Base-by-base conservation (phyloP, 2,329 filamentous ascomycete genomes). In the Pleoardoris graminearum region DNA sequence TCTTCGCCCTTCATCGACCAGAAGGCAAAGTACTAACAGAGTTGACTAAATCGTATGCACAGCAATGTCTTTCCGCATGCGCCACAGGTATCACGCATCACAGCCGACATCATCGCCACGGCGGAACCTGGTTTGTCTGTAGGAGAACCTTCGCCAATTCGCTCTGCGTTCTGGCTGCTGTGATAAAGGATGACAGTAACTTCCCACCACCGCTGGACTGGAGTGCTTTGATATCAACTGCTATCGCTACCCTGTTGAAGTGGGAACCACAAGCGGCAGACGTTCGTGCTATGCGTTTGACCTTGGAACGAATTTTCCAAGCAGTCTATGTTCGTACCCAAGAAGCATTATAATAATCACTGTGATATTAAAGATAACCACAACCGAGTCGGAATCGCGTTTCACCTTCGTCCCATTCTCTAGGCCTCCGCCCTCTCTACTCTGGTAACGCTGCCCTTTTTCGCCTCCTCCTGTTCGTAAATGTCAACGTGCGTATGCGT, bases 101-200 rank as follows among this genome's bases (percentile, higher is more conserved):
- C 23, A 4, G 25, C n/a, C 30, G 33, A 6, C 46, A 50, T 27
- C 41, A 54, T 29, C 47, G 51, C 8, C 51, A 50, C 41, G 51
- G 51, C 7, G 37, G 38, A 14, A 50, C 41, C 21, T 54, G 51
- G 51, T 46, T 44, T 17, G 25, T 33, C 8, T 50, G 46, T 19
- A 22, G 47, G 37, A 32, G 27, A 12, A 54, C 14, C 23, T 54
- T 54, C 16, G 30, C 25, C 12, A 35, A 17, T 23, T 46, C 51
- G 8, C 38, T 54, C 3, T 19, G 37, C 16, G 50, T 54, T 14
- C 35, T 54, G 8, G 46, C n/a, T 6, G 37, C 38, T 3, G 50
- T 49, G 7, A 10, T 49, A n/a, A 48, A 39, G 23, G 22, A 7
- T 8, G 45, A 53, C 7, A 19, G 11, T 3, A 21, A 33, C 6